Base-by-base conservation (phyloP, 257 asterid genomes). In the Osmanthus fragrans region DNA sequence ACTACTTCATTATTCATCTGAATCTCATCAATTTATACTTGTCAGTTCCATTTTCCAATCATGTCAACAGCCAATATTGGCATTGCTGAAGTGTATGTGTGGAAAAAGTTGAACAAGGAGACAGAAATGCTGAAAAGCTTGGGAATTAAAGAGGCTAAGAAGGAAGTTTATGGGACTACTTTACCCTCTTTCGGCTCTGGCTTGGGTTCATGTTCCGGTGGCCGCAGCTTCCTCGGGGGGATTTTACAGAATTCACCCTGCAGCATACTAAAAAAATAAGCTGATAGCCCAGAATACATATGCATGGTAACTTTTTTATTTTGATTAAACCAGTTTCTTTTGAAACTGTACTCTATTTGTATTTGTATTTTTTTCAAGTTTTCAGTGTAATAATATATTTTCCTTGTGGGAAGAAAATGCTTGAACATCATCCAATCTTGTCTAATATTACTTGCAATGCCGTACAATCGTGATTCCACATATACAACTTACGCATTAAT, bases 31-130 rank as follows among this genome's bases (percentile, higher is more conserved):
- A n/a, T 71, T n/a, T 1, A 3, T 5, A 5, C 25, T 3, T 29
- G 18, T 29, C 42, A 16, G 39, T 30, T 33, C 4, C 4, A 37
- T 7, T 15, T 18, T 67, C 33, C 30, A 74, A 37, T 23, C 34
- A 76, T 76, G 80, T 63, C 66, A 11, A 11, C 71, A 2, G 64
- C 51, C 7, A 58, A 25, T 5, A 47, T 58, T 23, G 78, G 54
- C 30, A 9, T 81, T 27, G 84, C 81, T 16, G 75, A 81, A 40
- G 63, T 72, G 37, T 39, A 34, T 60, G 75, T 72, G 6, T 72
- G 39, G 81, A 72, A 68, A 27, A 76, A 81, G 75, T 19, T 76
- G 12, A n/a, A 72, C 37, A 66, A 81, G 64, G 80, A 54, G 30
- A 76, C 56, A 47, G 4, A 72, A 70, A 76, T 8, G 70, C 18